Base-by-base conservation (phyloP, 2,329 filamentous ascomycete genomes). In the Aureobasidium sp. region DNA sequence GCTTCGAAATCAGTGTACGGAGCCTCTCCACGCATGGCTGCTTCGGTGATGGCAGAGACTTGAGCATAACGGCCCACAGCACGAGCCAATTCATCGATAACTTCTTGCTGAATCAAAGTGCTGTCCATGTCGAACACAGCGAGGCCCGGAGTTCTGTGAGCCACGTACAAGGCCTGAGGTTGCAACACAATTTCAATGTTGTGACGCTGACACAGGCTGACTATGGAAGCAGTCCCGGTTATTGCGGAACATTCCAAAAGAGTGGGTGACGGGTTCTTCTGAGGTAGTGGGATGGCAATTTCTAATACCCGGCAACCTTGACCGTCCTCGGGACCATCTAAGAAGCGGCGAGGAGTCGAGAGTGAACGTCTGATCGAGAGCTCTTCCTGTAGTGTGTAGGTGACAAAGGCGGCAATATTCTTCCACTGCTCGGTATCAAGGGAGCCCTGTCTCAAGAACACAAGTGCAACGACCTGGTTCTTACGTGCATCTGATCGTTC, bases 81-180 rank as follows among this genome's bases (percentile, higher is more conserved):
- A 60, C 88, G 86, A 4, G 94, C 94, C 62, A 99, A 87, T 70
- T 97, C 87, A 74, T 99, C 94, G 72, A 99, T 97, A 64, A 97
- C 92, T 78, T 99, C 94, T 74, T 99, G 92, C 60, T 93, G 89
- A 73, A 99, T 97, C 64, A 99, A 83, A 0, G 94, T 99, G 74
- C 89, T 94, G 78, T 99, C 94, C 94, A 99, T 99, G 75, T 99
- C 94, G 71, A 99, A 99, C 36, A 97, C 90, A 3, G 93, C 92
- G 12, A 97, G 81, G 9, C 93, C 85, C 6, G 71, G 68, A 1
- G 59, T 56, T 43, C 60, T 61, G 59, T 72, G 72, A 7, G 57
- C 47, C 13, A 56, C 46, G 56, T 68, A 63, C 36, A 62, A 60
- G 36, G 48, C 39, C 24, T 59, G 46, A 8, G 64, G 63, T 57